Evolutionary conservation across 345 rosid genomes (phyloP), one percentile per base, ranked within the genome.

Genomic region (Populus pruinosa): DNA sequence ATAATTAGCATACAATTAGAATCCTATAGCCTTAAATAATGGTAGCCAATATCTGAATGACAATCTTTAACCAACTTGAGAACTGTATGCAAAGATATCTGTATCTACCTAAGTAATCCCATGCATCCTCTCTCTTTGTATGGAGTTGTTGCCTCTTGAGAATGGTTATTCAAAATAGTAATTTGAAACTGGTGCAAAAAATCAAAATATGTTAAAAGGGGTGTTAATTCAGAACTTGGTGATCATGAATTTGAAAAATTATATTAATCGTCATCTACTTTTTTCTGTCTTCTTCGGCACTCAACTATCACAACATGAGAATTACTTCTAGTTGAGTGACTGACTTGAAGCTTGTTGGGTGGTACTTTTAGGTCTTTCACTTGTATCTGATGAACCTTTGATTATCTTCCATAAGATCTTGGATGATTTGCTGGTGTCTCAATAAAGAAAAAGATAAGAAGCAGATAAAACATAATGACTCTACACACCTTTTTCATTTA

Each of bases 261-360:
- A 56, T 17, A 36, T 76, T 43, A 27, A 39, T 43, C 21, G 25
- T 80, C 72, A 75, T 75, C 87, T 86, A 75, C 69, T 78, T 84
- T 84, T 83, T 90, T 82, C 76, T 87, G 96, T 84, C 90, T 96
- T 86, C 99, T 90, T 79, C 96, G 89, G 85, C 97, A 93, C 71
- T 96, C 86, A 29, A 83, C 99, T 92, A 79, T 93, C 90, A 8
- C 78, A 69, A 80, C 97, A 92, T 14, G 91, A 70, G 87, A 68
- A 72, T 73, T 80, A 71, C 68, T 77, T 77, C 77, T 85, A 63
- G 76, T 76, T 21, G 92, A 79, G 75, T 83, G 75, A 75, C 90
- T 77, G 61, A 70, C 74, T 71, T 86, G 87, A 29, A 96, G 85
- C 84, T 90, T 93, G 82, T 89, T 80, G 0, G 91, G 87, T 74